Evolutionary conservation across 2,329 filamentous ascomycete genomes (phyloP), one percentile per base, ranked within the genome.

Genomic region (Diaporthe nobilis): DNA sequence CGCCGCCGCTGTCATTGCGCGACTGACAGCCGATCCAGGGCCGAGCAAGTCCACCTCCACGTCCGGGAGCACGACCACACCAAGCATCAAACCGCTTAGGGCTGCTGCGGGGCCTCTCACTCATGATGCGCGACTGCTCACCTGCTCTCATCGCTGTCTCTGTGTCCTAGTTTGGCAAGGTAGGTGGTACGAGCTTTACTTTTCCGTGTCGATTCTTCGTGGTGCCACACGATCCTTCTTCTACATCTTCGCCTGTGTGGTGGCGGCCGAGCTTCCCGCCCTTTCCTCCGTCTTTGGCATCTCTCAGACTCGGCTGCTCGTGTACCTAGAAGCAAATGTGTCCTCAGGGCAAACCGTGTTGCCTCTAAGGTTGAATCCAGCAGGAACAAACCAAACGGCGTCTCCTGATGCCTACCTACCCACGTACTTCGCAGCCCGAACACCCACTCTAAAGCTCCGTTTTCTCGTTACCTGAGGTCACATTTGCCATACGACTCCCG

Each of bases 21-120:
- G 31, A 55, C n/a, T 70, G 34, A 70, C 65, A 70, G 49, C 65
- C 65, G 65, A 70, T 31, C 22, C n/a, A 70, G 13, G 65, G 15
- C 65, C 49, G 47, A 70, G 20, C 34, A 37, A 55, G 22, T 25
- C 49, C 25, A 70, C 13, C 49, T 68, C 15, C 47, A 28, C 47
- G 65, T 42, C 65, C 34, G 49, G n/a, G 65, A 70, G 65, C 65
- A 34, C n/a, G n/a, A 39, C 37, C 42, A 70, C 31, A 70, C 15
- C 34, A 55, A 15, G 3, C 7, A 51, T 20, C 31, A 68, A 25
- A 39, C 65, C 8, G 31, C 47, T 42, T 28, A 17, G 15, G 34
- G 34, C 65, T 42, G 47, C 34, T 70, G 65, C 65, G 49, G 65
- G 63, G 49, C 5, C n/a, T 15, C 20, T 53, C 49, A 55, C 49